Evolutionary conservation across 2,329 filamentous ascomycete genomes (phyloP), one percentile per base, ranked within the genome.

Genomic region (Fusarium ramigenum): DNA sequence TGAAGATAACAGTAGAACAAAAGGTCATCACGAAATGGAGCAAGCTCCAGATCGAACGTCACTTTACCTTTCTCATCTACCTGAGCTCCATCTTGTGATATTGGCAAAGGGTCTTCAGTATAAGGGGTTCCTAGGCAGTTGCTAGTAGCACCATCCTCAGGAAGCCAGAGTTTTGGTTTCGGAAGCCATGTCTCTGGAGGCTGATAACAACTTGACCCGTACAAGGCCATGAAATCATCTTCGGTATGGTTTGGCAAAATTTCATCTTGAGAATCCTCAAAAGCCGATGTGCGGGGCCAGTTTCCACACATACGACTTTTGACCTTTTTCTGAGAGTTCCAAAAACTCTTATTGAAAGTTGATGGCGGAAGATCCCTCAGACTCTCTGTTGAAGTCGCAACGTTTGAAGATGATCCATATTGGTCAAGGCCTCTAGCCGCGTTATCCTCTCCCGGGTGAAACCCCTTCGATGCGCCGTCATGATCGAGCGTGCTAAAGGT

Each of bases 401-500:
- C 0, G 25, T 6, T n/a, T n/a, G 44, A 9, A 4, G 14, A n/a
- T 30, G 44, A 30, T 4, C 9, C 44, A 9, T 16, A 11, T n/a
- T n/a, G 25, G 4, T 16, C 14, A 1, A 16, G 0, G 3, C 7
- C 0, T 30, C 44, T 6, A n/a, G 25, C 44, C 19, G 9, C 19
- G 2, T 0, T 11, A 16, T 47, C 9, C 10, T 9, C 44, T 2
- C 14, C 4, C 1, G 2, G 9, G 3, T 16, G 25, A 11, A 3
- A 4, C 0, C 1, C 10, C 9, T 16, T 0, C n/a, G 25, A n/a
- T 16, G 0, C 9, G 4, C 0, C 0, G 19, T 30, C 9, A n/a
- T 30, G 0, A 12, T n/a, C 2, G 4, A 47, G 9, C 4, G 9
- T 47, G 44, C 44, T 47, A 9, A 47, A 47, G 7, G 0, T 16